Conservation (phyloP, 2,329 filamentous ascomycete species). For the Claviceps digitariae region DNA sequence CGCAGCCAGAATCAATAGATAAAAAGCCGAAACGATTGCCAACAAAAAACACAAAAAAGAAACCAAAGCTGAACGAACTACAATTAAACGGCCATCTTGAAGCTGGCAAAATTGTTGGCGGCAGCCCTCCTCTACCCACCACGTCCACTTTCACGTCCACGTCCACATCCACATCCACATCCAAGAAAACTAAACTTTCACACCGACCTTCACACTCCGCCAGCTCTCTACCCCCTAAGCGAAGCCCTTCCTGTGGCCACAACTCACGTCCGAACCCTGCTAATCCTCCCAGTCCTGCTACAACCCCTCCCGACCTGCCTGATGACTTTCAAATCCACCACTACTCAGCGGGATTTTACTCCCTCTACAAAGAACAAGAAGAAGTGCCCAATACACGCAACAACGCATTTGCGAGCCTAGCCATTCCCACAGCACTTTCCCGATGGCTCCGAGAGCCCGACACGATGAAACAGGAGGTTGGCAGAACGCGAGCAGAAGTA, state of each 20-base stretch:
- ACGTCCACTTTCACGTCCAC: constrained; percentile 52
- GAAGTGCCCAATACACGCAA: constrained; percentile 47
- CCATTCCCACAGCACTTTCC: constrained; percentile 60
- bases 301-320: constrained; percentile 52
- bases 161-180: constrained; percentile 30
- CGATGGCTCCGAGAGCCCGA: constrained; percentile 66
- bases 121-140: constrained; percentile 33
- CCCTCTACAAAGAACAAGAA: constrained; percentile 53
- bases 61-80: constrained; percentile 55
- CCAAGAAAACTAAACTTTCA: constrained; percentile 70
- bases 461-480: constrained; percentile 53
- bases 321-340: constrained; percentile 51
- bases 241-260: constrained; percentile 52
- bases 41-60: constrained; percentile 80
- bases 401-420: constrained; percentile 67
- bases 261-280: constrained; percentile 46
- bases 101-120: constrained; percentile 28
- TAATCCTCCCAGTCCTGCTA: constrained; percentile 61
- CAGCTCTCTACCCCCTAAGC: constrained; percentile 51
- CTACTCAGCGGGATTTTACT: constrained; percentile 64
- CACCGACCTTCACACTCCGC: constrained; percentile 70
- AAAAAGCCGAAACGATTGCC: constrained; percentile 62
- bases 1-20: constrained; percentile 35
- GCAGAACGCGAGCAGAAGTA: constrained; percentile 51
- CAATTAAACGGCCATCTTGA: constrained; percentile 47